phyloP scores from a whole-genome alignment of 2,329 filamentous ascomycete species.

The Venturia effusa region DNA sequence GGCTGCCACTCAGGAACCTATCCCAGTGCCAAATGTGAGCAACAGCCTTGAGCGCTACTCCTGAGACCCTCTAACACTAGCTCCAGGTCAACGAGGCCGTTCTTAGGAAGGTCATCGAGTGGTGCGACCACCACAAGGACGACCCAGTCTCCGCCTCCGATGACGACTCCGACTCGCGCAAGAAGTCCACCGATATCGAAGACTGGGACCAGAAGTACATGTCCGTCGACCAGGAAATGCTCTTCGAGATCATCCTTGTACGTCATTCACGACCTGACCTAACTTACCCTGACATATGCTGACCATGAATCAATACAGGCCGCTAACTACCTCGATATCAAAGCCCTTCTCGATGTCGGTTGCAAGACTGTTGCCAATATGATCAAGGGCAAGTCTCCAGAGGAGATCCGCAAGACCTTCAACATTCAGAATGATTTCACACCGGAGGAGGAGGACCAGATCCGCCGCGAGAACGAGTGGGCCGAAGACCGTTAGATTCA shows the following conservation, averaged over 20 bases:
- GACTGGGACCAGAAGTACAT: slow-evolving; percentile 99
- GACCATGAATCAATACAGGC: slow-evolving; percentile 12
- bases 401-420: slow-evolving; percentile 99
- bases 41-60: neutral
- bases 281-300: slow-evolving; percentile 11
- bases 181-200: slow-evolving; percentile 98
- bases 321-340: slow-evolving; percentile 98
- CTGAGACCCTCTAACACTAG: slow-evolving; percentile 18
- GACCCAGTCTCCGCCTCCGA: slow-evolving; percentile 75
- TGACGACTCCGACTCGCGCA: slow-evolving; percentile 85
- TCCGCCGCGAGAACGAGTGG: slow-evolving; percentile 45
- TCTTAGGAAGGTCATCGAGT: slow-evolving; percentile 91
- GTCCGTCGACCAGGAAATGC: slow-evolving; percentile 99
- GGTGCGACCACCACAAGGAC: slow-evolving; percentile 90
- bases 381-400: slow-evolving; percentile 99
- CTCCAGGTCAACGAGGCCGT: slow-evolving; percentile 75
- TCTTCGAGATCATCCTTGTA: slow-evolving; percentile 93
- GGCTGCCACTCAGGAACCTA: slow-evolving; percentile 45
- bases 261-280: slow-evolving; percentile 33
- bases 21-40: slow-evolving; percentile 71
- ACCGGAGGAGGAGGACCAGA: slow-evolving; percentile 97
- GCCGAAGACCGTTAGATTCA: slow-evolving; percentile 23
- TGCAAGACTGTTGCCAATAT: slow-evolving; percentile 99
- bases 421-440: slow-evolving; percentile 99
- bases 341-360: slow-evolving; percentile 90